These are phyloP conservation scores for Cyberlindnera saturnus DNA, from an alignment of 805 yeast species.

Conservation along the genomic window DNA sequence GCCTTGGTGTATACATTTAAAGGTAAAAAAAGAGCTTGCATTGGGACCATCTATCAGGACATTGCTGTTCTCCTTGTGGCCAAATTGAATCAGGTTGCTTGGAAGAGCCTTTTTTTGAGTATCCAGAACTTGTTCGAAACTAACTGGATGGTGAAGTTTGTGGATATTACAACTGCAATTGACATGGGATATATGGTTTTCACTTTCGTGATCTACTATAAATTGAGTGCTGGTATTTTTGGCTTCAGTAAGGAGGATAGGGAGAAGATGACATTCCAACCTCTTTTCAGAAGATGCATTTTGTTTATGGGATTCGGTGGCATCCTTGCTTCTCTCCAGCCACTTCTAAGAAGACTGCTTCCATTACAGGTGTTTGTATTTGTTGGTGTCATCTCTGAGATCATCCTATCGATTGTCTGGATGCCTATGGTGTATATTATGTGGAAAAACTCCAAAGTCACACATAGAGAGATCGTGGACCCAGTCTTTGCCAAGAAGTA, in stretches of 20 bases:
- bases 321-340: not conserved
- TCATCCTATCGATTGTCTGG: slow-evolving; percentile 12
- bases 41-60: slow-evolving; percentile 11
- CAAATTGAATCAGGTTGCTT: not conserved
- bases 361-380: slow-evolving; percentile 13
- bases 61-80: not conserved
- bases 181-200: slow-evolving; percentile 1
- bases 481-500: slow-evolving; percentile 11
- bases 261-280: slow-evolving; percentile 1
- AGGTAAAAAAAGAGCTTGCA: slow-evolving; percentile 1
- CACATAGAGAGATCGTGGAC: slow-evolving; percentile 11
- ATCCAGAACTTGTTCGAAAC: not conserved
- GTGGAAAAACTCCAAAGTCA: slow-evolving; percentile 12
- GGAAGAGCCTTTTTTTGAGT: not conserved
- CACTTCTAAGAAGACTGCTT: slow-evolving; percentile 23
- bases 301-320: not conserved
- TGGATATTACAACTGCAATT: not conserved
- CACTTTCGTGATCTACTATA: slow-evolving; percentile 5
- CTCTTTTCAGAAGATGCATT: slow-evolving; percentile 1
- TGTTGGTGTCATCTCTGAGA: slow-evolving; percentile 8
- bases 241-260: slow-evolving; percentile 7
- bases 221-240: slow-evolving; percentile 12
- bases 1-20: slow-evolving; percentile 3
- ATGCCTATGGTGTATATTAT: slow-evolving; percentile 16
- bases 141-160: not conserved